phyloP scores from a whole-genome alignment of 2,329 filamentous ascomycete species.

The Nemania diffusa region DNA sequence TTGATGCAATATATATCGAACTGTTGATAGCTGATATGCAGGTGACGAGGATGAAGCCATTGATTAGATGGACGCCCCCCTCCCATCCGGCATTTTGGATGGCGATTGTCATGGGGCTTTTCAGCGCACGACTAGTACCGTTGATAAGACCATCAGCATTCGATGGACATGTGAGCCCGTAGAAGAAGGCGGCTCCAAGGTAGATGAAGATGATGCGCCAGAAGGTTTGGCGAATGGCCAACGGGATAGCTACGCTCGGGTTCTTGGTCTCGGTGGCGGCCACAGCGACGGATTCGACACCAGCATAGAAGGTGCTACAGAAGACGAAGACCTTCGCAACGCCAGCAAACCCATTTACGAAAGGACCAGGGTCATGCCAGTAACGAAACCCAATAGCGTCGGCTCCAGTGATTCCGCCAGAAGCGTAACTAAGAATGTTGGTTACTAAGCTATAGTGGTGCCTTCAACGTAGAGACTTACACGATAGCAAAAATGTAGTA shows the following conservation, averaged over 20 bases:
- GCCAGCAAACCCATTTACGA: conserved; percentile 74
- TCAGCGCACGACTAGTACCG: conserved; percentile 69
- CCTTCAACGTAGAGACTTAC: conserved; percentile 43
- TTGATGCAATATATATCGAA: conserved; percentile 80
- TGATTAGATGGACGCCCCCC: conserved; percentile 79
- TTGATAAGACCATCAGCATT: conserved; percentile 72
- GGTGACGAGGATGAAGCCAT: conserved; percentile 79
- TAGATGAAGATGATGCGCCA: conserved; percentile 71
- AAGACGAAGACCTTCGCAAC: conserved; percentile 75
- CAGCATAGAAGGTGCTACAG: conserved; percentile 76
- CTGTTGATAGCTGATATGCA: conserved; percentile 78
- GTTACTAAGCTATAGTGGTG: background rate
- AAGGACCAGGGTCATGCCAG: conserved; percentile 77
- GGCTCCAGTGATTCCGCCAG: conserved; percentile 72
- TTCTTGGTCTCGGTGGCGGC: conserved; percentile 71
- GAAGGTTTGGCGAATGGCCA: conserved; percentile 69
- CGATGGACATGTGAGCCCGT: conserved; percentile 77
- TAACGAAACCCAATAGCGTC: conserved; percentile 74
- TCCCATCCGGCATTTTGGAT: conserved; percentile 79
- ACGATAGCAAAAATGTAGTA: conserved; percentile 80
- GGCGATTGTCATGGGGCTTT: conserved; percentile 78
- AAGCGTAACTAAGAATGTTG: conserved; percentile 62
- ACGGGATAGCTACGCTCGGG: conserved; percentile 64
- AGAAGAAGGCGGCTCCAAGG: conserved; percentile 79
- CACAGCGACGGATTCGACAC: conserved; percentile 68